These are phyloP conservation scores for Metschnikowia amazonensis DNA, from an alignment of 805 yeast genomes.

Conservation along the genomic window DNA sequence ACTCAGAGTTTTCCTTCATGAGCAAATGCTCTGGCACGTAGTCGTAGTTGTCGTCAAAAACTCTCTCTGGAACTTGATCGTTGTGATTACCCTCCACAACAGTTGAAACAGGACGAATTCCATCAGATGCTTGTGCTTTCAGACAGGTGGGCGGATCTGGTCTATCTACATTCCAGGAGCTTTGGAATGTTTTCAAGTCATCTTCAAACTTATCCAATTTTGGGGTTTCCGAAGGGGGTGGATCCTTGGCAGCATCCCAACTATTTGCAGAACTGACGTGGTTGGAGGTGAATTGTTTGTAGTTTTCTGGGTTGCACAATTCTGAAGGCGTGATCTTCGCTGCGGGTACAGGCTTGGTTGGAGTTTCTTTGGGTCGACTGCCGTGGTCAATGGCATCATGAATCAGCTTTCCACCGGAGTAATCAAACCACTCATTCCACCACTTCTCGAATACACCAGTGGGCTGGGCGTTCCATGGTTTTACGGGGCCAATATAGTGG, in stretches of 20 bases:
- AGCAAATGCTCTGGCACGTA: constrained; percentile 28
- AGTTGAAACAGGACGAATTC: background rate
- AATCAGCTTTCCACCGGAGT: constrained; percentile 26
- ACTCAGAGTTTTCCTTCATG: constrained; percentile 5
- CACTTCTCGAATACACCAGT: constrained; percentile 27
- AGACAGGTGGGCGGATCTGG: background rate
- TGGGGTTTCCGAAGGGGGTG: constrained; percentile 33
- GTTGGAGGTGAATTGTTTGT: constrained; percentile 20
- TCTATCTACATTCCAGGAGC: constrained; percentile 26
- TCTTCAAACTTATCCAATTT: constrained; percentile 11
- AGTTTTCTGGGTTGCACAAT: constrained; percentile 31
- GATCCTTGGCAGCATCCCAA: constrained; percentile 45
- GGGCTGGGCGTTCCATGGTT: constrained; percentile 48
- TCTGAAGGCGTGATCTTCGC: constrained; percentile 16
- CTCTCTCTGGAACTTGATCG: constrained; percentile 27
- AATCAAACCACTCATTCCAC: constrained; percentile 39
- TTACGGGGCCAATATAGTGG: constrained; percentile 64
- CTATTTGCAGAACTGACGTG: background rate
- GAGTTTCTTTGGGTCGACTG: background rate
- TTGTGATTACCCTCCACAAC: constrained; percentile 12
- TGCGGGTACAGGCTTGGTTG: background rate
- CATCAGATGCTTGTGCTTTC: background rate
- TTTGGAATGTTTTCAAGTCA: constrained; percentile 19
- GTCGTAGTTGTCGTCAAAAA: constrained; percentile 26
- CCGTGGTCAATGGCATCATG: constrained; percentile 16